Conservation (phyloP, 768 basidiomycete genomes). For the Boletus speciosus region DNA sequence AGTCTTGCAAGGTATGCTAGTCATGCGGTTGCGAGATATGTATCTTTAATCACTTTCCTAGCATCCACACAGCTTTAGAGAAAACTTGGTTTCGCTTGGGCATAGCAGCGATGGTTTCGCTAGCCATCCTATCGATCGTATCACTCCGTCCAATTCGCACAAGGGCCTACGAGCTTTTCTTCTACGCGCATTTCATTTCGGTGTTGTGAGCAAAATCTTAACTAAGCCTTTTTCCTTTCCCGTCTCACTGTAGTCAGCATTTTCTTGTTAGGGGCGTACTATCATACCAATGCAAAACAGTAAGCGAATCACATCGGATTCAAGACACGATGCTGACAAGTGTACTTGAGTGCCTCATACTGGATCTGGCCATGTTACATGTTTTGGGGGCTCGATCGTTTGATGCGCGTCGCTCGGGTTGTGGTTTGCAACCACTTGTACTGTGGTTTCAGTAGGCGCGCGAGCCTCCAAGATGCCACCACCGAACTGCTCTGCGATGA, state of each 20-base stretch:
- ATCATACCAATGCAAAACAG: conserved; percentile 31
- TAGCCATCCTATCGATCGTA: conserved; percentile 44
- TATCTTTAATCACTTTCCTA: background rate
- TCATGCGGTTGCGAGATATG: background rate
- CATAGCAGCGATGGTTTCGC: conserved; percentile 34
- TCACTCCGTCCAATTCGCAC: conserved; percentile 49
- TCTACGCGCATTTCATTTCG: conserved; percentile 43
- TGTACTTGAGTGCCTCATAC: conserved; percentile 9
- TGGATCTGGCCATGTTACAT: conserved; percentile 33
- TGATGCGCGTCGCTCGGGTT: conserved; percentile 45
- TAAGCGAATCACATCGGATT: conserved; percentile 5
- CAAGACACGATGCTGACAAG: background rate
- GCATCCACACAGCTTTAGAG: background rate
- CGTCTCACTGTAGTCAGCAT: conserved; percentile 19
- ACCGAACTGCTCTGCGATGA: conserved; percentile 43
- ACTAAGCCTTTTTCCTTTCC: background rate
- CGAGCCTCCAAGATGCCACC: conserved; percentile 32
- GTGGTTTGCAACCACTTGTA: conserved; percentile 42
- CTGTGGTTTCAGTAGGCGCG: conserved; percentile 29
- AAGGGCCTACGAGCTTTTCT: conserved; percentile 50
- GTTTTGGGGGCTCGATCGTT: conserved; percentile 44
- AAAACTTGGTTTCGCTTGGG: conserved; percentile 31
- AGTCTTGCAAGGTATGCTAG: background rate
- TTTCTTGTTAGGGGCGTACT: conserved; percentile 40
- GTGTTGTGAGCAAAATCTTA: conserved; percentile 34